Percentiles rank a stretch among this genome's conserved stretches.
phyloP scores from a whole-genome alignment of 2,329 filamentous ascomycete species.

The Corynespora cassiicola region DNA sequence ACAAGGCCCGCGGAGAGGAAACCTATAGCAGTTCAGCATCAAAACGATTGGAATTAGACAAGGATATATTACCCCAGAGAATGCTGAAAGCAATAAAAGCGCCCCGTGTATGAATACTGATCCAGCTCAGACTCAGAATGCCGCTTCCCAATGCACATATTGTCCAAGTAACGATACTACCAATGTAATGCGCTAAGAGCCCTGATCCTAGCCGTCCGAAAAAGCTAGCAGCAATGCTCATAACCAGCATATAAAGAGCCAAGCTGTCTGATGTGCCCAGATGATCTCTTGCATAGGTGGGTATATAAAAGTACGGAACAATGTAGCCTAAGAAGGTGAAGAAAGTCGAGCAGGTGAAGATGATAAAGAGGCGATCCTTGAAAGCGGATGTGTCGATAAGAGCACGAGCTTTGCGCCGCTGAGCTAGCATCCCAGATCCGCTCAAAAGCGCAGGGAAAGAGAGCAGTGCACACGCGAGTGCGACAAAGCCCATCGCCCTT shows the following conservation, averaged over 20 bases:
- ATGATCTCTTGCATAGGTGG: slow-evolving; percentile 38
- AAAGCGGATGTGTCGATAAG: slow-evolving; percentile 43
- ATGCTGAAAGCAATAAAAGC: slow-evolving; percentile 42
- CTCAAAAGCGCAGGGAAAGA: slow-evolving; percentile 44
- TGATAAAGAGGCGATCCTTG: slow-evolving; percentile 39
- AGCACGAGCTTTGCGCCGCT: slow-evolving; percentile 34
- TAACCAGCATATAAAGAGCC: slow-evolving; percentile 40
- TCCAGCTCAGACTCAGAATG: slow-evolving; percentile 38
- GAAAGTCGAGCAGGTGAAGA: slow-evolving; percentile 43
- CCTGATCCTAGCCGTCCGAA: slow-evolving; percentile 40
- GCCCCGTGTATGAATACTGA: slow-evolving; percentile 34
- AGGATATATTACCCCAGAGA: slow-evolving; percentile 46
- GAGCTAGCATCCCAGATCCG: slow-evolving; percentile 34
- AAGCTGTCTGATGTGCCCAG: slow-evolving; percentile 37
- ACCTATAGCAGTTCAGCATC: slow-evolving; percentile 19
- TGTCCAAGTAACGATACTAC: slow-evolving; percentile 42
- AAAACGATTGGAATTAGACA: too few species aligned
- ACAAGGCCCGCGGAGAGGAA: slow-evolving; percentile 47
- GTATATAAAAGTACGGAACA: slow-evolving; percentile 46
- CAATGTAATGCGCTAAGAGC: slow-evolving; percentile 37
- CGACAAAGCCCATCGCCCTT: slow-evolving; percentile 42
- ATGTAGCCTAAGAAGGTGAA: slow-evolving; percentile 46
- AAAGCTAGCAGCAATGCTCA: slow-evolving; percentile 41
- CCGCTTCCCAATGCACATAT: slow-evolving; percentile 35
- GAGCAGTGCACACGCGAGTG: slow-evolving; percentile 34